Conservation (phyloP, 2,329 filamentous ascomycete species). For the Periconia macrospinosa region DNA sequence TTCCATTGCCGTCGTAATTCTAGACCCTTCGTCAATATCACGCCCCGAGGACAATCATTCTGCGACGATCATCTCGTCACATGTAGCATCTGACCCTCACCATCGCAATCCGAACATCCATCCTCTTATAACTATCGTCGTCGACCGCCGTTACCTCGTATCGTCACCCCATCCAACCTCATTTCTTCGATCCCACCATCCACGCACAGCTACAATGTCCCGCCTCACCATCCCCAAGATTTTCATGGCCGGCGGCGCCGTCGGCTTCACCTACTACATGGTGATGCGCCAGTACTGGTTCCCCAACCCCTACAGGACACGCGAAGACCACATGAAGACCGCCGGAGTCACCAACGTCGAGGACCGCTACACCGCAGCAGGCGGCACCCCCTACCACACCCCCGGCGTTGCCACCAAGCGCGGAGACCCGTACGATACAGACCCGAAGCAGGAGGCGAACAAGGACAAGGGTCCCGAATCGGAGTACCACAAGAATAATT, state of each 20-base stretch:
- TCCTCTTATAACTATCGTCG: neutral
- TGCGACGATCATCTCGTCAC: neutral
- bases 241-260: slow-evolving; percentile 40
- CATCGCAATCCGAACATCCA: neutral
- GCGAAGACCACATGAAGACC: slow-evolving; percentile 23
- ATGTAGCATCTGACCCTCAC: neutral
- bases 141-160: neutral
- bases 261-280: slow-evolving; percentile 40
- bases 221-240: slow-evolving; percentile 40
- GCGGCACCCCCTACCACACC: slow-evolving; percentile 34
- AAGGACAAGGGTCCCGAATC: slow-evolving; percentile 30
- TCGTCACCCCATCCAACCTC: neutral
- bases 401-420: slow-evolving; percentile 29
- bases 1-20: slow-evolving; percentile 1
- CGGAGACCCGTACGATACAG: slow-evolving; percentile 25
- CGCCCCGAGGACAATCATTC: too few species aligned
- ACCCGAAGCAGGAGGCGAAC: slow-evolving; percentile 24
- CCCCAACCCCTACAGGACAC: slow-evolving; percentile 38
- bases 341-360: slow-evolving; percentile 38
- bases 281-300: slow-evolving; percentile 43
- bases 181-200: neutral
- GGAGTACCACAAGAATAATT: slow-evolving; percentile 28
- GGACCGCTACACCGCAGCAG: slow-evolving; percentile 35
- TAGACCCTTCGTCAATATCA: too few species aligned
- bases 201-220: slow-evolving; percentile 21